Percentiles rank a stretch among this genome's conserved stretches.
phyloP scores from a whole-genome alignment of 768 basidiomycete genomes.

The Leccinum disarticulatum region DNA sequence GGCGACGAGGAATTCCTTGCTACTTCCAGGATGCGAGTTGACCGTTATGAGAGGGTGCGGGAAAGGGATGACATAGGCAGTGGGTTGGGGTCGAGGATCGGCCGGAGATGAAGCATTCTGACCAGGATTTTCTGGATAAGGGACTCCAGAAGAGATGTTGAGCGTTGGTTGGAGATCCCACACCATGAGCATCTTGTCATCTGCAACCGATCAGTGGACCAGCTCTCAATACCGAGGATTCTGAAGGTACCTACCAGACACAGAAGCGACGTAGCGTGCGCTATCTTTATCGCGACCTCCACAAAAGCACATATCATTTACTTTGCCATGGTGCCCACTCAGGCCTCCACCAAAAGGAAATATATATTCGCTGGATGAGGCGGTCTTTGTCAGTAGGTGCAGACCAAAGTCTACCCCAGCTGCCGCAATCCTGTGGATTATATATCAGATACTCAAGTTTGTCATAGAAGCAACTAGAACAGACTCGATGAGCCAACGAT shows the following conservation, averaged over 20 bases:
- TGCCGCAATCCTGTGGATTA: conserved; percentile 55
- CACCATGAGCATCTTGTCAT: conserved; percentile 83
- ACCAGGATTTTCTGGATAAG: conserved; percentile 33
- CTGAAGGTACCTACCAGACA: conserved; percentile 53
- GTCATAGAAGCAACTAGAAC: conserved; percentile 21
- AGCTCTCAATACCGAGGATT: background rate
- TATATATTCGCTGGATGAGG: conserved; percentile 47
- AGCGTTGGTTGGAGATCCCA: conserved; percentile 76
- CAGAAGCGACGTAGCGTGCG: conserved; percentile 74
- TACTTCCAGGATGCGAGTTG: conserved; percentile 65
- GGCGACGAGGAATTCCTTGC: conserved; percentile 78
- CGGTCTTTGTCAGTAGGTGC: conserved; percentile 63
- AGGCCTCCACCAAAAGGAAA: conserved; percentile 78
- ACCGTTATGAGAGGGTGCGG: conserved; percentile 70
- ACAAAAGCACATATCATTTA: conserved; percentile 80
- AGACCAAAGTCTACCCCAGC: conserved; percentile 71
- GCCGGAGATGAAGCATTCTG: conserved; percentile 32
- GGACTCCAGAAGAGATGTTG: conserved; percentile 41
- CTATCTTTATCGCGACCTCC: conserved; percentile 70
- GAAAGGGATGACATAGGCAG: conserved; percentile 74
- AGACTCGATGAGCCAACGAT: conserved; percentile 74
- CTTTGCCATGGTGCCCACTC: conserved; percentile 75
- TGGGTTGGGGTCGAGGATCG: conserved; percentile 59
- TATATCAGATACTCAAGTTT: conserved; percentile 8
- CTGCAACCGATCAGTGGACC: conserved; percentile 34